These are phyloP conservation scores for Aspergillus sparsus DNA, from an alignment of 495 filamentous ascomycete species.

Conservation along the genomic window DNA sequence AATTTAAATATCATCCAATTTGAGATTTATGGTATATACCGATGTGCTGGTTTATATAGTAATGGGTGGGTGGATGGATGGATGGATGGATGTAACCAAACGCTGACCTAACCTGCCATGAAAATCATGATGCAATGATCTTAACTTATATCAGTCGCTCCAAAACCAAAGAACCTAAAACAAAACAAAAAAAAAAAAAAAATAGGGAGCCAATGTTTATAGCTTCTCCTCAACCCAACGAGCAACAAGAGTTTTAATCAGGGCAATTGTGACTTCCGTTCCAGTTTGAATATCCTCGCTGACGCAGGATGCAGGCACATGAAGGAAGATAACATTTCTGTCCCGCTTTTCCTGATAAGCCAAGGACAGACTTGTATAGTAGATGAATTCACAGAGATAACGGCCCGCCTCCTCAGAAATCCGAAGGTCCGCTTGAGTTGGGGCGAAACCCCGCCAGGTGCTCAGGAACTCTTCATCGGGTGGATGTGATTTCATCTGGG, in stretches of 20 bases:
- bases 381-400: constrained; percentile 86
- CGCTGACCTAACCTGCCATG: no score
- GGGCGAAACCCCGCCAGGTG: constrained; percentile 36
- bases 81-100: no score
- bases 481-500: constrained; percentile 27
- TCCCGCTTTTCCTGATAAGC: constrained; percentile 50
- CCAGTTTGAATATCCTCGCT: constrained; percentile 60
- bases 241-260: constrained; percentile 68
- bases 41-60: no score
- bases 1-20: no score
- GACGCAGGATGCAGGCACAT: constrained; percentile 66
- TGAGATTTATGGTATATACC: no score
- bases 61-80: no score
- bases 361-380: constrained; percentile 69
- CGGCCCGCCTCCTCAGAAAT: constrained; percentile 75
- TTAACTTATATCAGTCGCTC: background rate
- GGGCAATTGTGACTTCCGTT: constrained; percentile 60
- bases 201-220: background rate
- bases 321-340: constrained; percentile 70
- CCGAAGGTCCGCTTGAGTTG: constrained; percentile 54
- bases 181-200: background rate
- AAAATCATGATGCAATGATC: background rate
- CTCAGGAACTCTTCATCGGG: constrained; percentile 39
- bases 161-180: constrained; percentile 2
- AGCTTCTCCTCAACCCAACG: constrained; percentile 42